Evolutionary conservation across 257 asterid genomes (phyloP), one percentile per base, ranked within the genome.

Genomic region (Solanum rostratum): DNA sequence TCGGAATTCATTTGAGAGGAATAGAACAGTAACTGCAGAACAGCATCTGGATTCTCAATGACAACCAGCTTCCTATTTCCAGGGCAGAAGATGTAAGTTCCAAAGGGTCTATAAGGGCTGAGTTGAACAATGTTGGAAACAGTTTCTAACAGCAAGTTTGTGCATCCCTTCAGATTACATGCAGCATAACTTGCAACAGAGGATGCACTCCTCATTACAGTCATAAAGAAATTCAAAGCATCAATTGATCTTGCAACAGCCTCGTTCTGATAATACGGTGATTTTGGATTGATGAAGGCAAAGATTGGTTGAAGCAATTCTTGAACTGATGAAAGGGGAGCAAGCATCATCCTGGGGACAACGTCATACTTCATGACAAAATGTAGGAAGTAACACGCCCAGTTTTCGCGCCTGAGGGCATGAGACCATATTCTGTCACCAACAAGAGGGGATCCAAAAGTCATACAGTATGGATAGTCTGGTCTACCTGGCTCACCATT

Each of bases 81-180:
- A 0, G 88, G 84, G 84, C 93, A 91, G 86, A 94, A 92, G 24
- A 93, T 79, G 65, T 86, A 91, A 16, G 87, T 84, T 65, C 98
- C 99, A 46, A 90, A 93, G 49, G 99, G 99, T 88, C 95, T 88
- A 57, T 94, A 92, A 54, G 97, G 97, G 83, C 99, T 95, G 33
- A 94, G 95, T 87, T 94, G 93, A 45, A 95, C 86, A 11, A 94
- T 89, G 85, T 91, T 90, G 10, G 97, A 90, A 13, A 93, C 91
- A 2, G 97, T 94, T 76, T 95, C 98, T 37, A 94, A 88, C 79
- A 95, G 86, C 84, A 92, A 88, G 85, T 92, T 94, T 59, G 99
- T 92, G 89, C 95, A 88, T 18, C 97, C 98, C 93, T 92, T 91
- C 69, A 93, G 95, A 80, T 93, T 84, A 78, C 98, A 93, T 2